Evolutionary conservation across 1,284 basidiomycete genomes (phyloP), one percentile per base, ranked within the genome.

Genomic region (Irpex lacteus): DNA sequence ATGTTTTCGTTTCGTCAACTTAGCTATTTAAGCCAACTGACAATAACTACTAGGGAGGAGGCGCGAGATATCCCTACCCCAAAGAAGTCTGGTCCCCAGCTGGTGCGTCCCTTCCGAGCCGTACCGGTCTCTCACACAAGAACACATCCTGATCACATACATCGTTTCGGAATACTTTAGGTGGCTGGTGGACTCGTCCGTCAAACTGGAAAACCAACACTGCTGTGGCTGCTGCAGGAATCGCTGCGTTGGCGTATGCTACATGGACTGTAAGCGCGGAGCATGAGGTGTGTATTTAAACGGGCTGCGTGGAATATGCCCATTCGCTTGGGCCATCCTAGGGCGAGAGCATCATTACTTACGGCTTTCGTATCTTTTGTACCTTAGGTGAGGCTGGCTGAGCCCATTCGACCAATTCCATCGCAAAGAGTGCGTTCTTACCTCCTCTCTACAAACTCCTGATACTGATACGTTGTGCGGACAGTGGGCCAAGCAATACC

Each of bases 161-260:
- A 44, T 11, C 5, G 8, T 44, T 44, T 15, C 15, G 40, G 40
- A 19, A 37, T 13, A 21, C 18, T 44, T 54, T 54, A 90, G 89
- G 89, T 78, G 89, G 88, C 68, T 91, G 89, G 88, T 91, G 89
- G 88, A 82, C 82, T 32, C 82, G 87, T 13, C 89, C 89, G 3
- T 81, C 85, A 11, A 90, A 90, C 72, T 91, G 89, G 88, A 85
- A 83, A 59, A 73, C 82, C 19, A 91, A 91, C 75, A 91, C 89
- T 1, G 82, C 82, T 0, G 81, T 91, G 53, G 80, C 83, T 1
- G 82, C 84, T 70, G 76, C 78, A 59, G 88, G 88, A 11, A 87
- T 91, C 62, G 70, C 85, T 57, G 80, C 78, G 3, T 72, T 85
- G n/a, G 82, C 83, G 13, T 89, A 84, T 66, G 84, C 78, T 7